Percentiles rank a stretch among this genome's conserved stretches.
phyloP scores from a whole-genome alignment of 148 eudicot species.

The Rhododendron griersonianum region DNA sequence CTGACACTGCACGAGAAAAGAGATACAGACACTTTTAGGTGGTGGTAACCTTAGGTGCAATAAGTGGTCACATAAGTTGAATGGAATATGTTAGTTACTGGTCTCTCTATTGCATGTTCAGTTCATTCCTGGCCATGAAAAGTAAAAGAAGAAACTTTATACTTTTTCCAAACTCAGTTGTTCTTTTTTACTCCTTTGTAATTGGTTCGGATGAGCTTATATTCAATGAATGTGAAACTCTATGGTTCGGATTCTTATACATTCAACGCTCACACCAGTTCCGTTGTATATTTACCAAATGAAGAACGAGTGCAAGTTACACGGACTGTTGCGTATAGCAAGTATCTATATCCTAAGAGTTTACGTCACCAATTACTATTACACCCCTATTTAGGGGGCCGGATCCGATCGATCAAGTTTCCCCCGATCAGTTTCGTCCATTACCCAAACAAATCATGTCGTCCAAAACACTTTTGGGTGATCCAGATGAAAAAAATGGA shows the following conservation, averaged over 20 bases:
- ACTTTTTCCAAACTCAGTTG: background rate
- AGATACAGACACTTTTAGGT: too few species aligned
- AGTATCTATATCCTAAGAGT: background rate
- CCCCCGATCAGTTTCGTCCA: too few species aligned
- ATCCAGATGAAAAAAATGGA: too few species aligned
- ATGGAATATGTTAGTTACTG: background rate
- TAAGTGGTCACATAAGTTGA: background rate
- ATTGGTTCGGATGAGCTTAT: background rate
- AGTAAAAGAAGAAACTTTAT: background rate
- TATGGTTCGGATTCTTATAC: background rate
- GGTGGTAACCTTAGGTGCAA: too few species aligned
- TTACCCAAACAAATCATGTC: too few species aligned
- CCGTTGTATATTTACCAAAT: too few species aligned
- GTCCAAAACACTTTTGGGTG: too few species aligned
- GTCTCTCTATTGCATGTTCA: background rate
- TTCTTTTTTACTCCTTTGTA: background rate
- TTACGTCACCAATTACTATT: background rate
- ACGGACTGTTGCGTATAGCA: background rate
- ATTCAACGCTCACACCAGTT: background rate
- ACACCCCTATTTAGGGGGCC: too few species aligned
- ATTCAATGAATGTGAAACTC: background rate
- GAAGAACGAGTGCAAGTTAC: background rate
- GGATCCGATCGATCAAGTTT: too few species aligned
- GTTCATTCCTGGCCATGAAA: background rate
- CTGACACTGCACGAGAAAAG: too few species aligned